Percentiles rank a stretch among this genome's conserved stretches.
Evolutionary conservation across 352 stramenopile species (phyloP).

Genomic region (Phytophthora uliginosa): DNA sequence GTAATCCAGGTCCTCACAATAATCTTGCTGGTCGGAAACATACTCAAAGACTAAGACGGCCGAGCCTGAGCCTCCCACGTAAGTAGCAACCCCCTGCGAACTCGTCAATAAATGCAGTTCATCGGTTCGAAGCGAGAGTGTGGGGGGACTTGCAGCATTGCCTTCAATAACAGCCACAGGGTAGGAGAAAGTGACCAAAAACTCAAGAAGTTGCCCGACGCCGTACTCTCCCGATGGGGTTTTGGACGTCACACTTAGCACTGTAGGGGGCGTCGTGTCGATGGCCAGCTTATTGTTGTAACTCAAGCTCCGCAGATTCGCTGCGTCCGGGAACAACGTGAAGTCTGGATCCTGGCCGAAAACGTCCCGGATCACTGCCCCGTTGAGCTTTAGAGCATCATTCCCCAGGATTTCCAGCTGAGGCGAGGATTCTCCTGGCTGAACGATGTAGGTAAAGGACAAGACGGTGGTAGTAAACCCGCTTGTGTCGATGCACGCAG

Average conservation of each 20-base stretch:
- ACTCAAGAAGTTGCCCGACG: slow-evolving; percentile 55
- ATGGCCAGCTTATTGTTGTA: slow-evolving; percentile 72
- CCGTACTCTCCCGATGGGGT: slow-evolving; percentile 71
- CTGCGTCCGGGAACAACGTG: slow-evolving; percentile 53
- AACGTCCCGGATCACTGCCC: slow-evolving; percentile 49
- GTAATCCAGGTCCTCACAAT: slow-evolving; percentile 77
- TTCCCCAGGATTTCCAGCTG: slow-evolving; percentile 55
- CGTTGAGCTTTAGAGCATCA: slow-evolving; percentile 59
- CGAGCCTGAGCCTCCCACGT: slow-evolving; percentile 64
- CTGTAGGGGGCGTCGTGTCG: slow-evolving; percentile 53
- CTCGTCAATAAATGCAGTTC: slow-evolving; percentile 62
- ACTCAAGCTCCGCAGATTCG: slow-evolving; percentile 58
- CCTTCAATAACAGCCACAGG: slow-evolving; percentile 51
- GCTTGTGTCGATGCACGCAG: slow-evolving; percentile 64
- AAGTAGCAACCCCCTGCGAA: slow-evolving; percentile 51
- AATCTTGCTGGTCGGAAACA: slow-evolving; percentile 57
- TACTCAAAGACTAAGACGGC: slow-evolving; percentile 67
- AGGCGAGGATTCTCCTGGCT: slow-evolving; percentile 39
- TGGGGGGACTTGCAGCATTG: slow-evolving; percentile 19
- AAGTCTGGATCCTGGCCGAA: slow-evolving; percentile 60
- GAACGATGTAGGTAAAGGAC: slow-evolving; percentile 66
- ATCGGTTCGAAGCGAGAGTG: slow-evolving; percentile 56
- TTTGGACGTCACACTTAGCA: slow-evolving; percentile 53
- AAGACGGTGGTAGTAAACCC: slow-evolving; percentile 47
- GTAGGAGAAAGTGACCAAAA: slow-evolving; percentile 64